Conservation (phyloP, 371 early-diverging fungal genomes). For the Chytridiales sp. region DNA sequence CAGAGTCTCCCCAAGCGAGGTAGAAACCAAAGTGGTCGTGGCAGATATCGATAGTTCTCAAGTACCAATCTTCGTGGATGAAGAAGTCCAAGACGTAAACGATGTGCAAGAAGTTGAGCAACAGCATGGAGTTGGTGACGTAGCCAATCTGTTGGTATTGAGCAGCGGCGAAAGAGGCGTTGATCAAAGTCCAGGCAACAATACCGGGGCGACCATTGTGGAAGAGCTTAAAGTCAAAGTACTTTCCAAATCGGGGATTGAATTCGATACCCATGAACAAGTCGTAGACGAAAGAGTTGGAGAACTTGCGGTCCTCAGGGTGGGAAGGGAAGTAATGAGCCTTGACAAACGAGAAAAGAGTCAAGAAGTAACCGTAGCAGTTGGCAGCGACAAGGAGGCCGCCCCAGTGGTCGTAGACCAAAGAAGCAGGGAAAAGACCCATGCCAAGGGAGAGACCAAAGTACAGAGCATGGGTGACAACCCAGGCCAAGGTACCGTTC, state of each 20-base stretch:
- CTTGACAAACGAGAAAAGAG: conserved; percentile 69
- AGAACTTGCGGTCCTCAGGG: conserved; percentile 78
- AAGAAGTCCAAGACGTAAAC: conserved; percentile 79
- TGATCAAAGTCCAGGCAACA: conserved; percentile 78
- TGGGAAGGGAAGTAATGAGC: conserved; percentile 74
- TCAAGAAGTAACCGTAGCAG: conserved; percentile 72
- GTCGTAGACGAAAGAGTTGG: conserved; percentile 60
- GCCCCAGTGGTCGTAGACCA: conserved; percentile 77
- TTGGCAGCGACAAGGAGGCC: conserved; percentile 71
- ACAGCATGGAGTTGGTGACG: conserved; percentile 75
- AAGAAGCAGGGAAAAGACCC: conserved; percentile 58
- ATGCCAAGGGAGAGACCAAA: conserved; percentile 56
- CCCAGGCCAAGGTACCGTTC: conserved; percentile 74
- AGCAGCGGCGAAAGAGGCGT: conserved; percentile 66
- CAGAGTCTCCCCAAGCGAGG: conserved; percentile 80
- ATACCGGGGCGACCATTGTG: conserved; percentile 83
- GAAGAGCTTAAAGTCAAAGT: conserved; percentile 78
- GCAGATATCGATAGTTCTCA: conserved; percentile 69
- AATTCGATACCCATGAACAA: conserved; percentile 77
- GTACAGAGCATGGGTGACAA: conserved; percentile 69
- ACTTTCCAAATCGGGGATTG: conserved; percentile 72
- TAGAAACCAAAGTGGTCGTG: conserved; percentile 81
- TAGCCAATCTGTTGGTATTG: conserved; percentile 69
- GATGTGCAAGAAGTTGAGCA: conserved; percentile 68
- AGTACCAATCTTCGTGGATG: conserved; percentile 81